A percentile compares a stretch with the other conserved stretches of the same genome.
Evolutionary conservation across 2,329 filamentous ascomycete genomes (phyloP).

Genomic region (Hansfordia pulvinata): DNA sequence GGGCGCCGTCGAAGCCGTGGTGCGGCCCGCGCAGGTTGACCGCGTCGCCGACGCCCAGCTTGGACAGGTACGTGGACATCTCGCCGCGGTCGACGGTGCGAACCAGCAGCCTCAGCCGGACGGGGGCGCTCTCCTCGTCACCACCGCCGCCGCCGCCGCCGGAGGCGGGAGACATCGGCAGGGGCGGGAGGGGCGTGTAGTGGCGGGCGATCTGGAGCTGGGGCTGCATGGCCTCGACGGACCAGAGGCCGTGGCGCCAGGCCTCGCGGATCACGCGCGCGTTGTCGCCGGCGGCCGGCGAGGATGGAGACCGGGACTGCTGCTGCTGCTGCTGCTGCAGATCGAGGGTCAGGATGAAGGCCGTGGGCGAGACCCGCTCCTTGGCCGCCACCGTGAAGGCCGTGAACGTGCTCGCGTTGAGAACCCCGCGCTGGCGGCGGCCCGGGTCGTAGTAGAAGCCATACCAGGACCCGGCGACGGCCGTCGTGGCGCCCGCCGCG

Average conservation of each 20-base stretch:
- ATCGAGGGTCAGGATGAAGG: constrained; percentile 53
- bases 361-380: constrained; percentile 50
- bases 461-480: too few species aligned
- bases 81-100: constrained; percentile 70
- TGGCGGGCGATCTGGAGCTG: constrained; percentile 82
- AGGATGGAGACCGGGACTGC: constrained; percentile 9
- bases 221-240: constrained; percentile 87
- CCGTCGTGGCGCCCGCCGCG: too few species aligned
- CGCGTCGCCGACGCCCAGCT: constrained; percentile 43
- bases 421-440: background rate
- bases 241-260: constrained; percentile 62
- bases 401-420: constrained; percentile 49
- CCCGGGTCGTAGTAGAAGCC: background rate
- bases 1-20: constrained; percentile 43
- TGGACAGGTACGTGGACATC: constrained; percentile 69
- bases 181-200: constrained; percentile 74
- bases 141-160: constrained; percentile 5
- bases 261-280: constrained; percentile 18
- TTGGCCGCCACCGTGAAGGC: constrained; percentile 51
- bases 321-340: constrained; percentile 18
- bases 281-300: constrained; percentile 19
- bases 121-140: constrained; percentile 16
- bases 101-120: constrained; percentile 58
- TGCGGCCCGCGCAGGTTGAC: constrained; percentile 73
- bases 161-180: background rate